These are phyloP conservation scores for Neopestalotiopsis sp. DNA, from an alignment of 2,329 filamentous ascomycete species.

Conservation along the genomic window DNA sequence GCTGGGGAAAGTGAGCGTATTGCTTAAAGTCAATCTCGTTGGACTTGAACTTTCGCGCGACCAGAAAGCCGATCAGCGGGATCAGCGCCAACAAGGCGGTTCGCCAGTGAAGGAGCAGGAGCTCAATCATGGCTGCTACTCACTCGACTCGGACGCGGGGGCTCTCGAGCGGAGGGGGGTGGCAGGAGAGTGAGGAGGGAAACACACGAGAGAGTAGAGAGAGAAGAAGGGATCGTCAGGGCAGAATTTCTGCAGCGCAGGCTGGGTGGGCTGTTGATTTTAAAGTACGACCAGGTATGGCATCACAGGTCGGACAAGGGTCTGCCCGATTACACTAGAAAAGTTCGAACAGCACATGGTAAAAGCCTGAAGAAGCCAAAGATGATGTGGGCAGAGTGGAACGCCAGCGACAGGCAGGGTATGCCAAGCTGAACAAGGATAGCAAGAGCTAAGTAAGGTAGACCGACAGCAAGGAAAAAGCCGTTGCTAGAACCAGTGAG, in stretches of 20 bases:
- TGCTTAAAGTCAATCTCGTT: slow-evolving; percentile 8
- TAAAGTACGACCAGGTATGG: background rate
- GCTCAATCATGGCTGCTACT: slow-evolving; percentile 3
- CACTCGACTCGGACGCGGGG: background rate
- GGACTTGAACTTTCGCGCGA: slow-evolving; percentile 1
- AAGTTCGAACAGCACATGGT: background rate
- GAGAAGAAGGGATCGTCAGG: background rate
- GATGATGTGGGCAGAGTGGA: background rate
- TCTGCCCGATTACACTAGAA: background rate
- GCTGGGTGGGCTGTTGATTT: background rate
- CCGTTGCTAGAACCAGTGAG: background rate
- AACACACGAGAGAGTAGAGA: background rate
- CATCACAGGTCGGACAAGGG: background rate
- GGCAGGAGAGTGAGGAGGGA: background rate
- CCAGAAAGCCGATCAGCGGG: background rate
- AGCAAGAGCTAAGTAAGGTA: background rate
- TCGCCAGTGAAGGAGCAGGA: slow-evolving; percentile 7
- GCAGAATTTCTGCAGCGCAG: background rate
- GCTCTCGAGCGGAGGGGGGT: background rate
- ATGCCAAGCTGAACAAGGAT: background rate
- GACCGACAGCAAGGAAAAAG: background rate
- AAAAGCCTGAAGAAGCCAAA: background rate
- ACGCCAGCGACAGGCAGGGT: background rate
- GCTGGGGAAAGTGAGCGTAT: slow-evolving; percentile 15
- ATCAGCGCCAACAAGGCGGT: slow-evolving; percentile 2